These are phyloP conservation scores for Emergomyces orientalis DNA, from an alignment of 2,329 filamentous ascomycete species.

Conservation along the genomic window DNA sequence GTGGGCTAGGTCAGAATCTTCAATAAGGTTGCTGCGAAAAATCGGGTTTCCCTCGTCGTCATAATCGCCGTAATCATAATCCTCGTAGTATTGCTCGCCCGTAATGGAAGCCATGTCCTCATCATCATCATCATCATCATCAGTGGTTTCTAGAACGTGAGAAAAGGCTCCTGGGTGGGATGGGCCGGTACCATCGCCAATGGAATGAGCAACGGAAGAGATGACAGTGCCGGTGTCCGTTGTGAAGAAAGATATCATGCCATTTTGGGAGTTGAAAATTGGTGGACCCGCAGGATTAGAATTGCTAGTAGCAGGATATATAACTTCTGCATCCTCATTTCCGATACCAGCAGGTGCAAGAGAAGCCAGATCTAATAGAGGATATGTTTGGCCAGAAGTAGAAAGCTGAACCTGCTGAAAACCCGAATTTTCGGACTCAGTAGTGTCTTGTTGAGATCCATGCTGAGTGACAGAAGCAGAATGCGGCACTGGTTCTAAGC, in stretches of 20 bases:
- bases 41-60: not conserved
- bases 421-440: not conserved
- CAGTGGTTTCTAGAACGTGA: not conserved
- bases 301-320: not conserved
- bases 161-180: not conserved
- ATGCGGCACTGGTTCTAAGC: not conserved
- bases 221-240: too few species aligned
- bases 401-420: not conserved
- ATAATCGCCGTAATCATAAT: conserved; percentile 1
- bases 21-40: conserved; percentile 11
- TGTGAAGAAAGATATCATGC: not conserved
- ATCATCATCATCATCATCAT: conserved; percentile 1
- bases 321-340: not conserved
- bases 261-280: not conserved
- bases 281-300: not conserved
- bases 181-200: not conserved
- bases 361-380: conserved; percentile 3
- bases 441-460: not conserved
- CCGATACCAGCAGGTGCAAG: not conserved
- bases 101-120: not conserved
- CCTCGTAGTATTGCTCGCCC: not conserved
- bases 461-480: not conserved
- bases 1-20: conserved; percentile 6
- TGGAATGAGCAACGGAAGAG: not conserved
- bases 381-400: not conserved